Evolutionary conservation across 2,329 filamentous ascomycete species (phyloP), one percentile per base, ranked within the genome.

Genomic region (Claviceps sp.): DNA sequence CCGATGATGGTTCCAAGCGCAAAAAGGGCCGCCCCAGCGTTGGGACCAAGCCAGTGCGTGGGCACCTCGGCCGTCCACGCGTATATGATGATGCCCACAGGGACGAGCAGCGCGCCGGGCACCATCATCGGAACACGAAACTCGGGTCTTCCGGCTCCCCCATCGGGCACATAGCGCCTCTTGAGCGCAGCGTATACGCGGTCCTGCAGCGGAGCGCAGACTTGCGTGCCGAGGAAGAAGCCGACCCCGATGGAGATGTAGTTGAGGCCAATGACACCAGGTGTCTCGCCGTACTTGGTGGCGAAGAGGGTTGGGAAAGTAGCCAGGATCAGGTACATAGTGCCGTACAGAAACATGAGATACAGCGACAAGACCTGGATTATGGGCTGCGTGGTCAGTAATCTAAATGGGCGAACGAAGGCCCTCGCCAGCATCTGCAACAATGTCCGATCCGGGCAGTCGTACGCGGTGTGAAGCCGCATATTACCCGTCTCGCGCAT

Each of bases 261-360:
- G 48, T 63, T 61, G 26, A 65, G 57, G 14, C 61, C 59, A 11
- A 75, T 72, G 13, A 73, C 66, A 0, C 85, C 65, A 20, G 40
- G 40, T 11, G 40, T 22, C 11, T 42, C 13, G 40, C 40, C 40
- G 40, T 42, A 42, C 40, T 42, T 42, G 40, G 79, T 72, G 52
- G 72, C 66, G 61, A 84, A 86, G 42, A 81, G 77, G 55, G 71
- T 67, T 13, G 74, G 72, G 30, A 76, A 66, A 0, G 72, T 70
- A 8, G 70, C 70, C 3, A 77, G 65, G 51, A 74, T 68, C 61
- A 77, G 72, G 61, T 83, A 84, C 1, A 82, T 63, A 45, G 81
- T 76, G 1, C 78, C 80, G 59, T 81, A 83, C 58, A 75, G 73
- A 60, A 85, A 85, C 45, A 72, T 76, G n/a, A 80, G 77, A 62